These are phyloP conservation scores for Echinosphaeria canescens DNA, from an alignment of 2,329 filamentous ascomycete species.

Conservation along the genomic window DNA sequence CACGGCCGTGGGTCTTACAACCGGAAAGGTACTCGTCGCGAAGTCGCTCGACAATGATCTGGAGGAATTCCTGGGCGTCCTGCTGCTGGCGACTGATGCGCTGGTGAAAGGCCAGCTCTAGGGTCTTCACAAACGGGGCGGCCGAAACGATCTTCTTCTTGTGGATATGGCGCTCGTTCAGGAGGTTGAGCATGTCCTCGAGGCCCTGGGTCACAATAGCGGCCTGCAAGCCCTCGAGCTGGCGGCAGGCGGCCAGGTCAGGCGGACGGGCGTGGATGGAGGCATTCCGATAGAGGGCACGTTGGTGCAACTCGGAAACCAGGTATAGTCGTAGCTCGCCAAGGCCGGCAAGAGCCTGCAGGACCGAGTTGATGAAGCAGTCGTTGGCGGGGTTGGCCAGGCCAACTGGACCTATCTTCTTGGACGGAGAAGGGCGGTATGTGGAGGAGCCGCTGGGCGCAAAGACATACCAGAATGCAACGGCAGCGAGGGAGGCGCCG, in stretches of 20 bases:
- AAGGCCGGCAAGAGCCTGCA: slow-evolving; percentile 81
- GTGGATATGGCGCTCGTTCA: slow-evolving; percentile 87
- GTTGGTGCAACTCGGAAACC: slow-evolving; percentile 74
- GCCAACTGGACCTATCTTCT: slow-evolving; percentile 77
- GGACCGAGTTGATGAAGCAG: slow-evolving; percentile 89
- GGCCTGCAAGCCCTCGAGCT: slow-evolving; percentile 47
- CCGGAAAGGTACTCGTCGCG: slow-evolving; percentile 91
- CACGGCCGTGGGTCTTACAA: slow-evolving; percentile 43
- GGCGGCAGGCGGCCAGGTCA: slow-evolving; percentile 8
- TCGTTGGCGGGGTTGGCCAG: slow-evolving; percentile 84
- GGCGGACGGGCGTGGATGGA: slow-evolving; percentile 40
- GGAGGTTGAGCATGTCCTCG: slow-evolving; percentile 76
- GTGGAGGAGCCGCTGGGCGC: slow-evolving; percentile 61
- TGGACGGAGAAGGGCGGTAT: too few species aligned
- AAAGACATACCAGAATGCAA: slow-evolving; percentile 93
- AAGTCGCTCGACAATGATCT: slow-evolving; percentile 78
- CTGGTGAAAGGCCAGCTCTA: slow-evolving; percentile 75
- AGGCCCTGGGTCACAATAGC: slow-evolving; percentile 70
- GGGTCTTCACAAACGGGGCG: slow-evolving; percentile 56
- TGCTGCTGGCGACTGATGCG: slow-evolving; percentile 89
- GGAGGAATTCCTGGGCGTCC: slow-evolving; percentile 92
- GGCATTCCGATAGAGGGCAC: slow-evolving; percentile 57
- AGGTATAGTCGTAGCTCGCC: slow-evolving; percentile 79
- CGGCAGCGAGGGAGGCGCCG: slow-evolving; percentile 82
- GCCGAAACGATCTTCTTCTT: slow-evolving; percentile 93